These are phyloP conservation scores for Ophiostoma sp. DNA, from an alignment of 2,329 filamentous ascomycete species.

Conservation along the genomic window DNA sequence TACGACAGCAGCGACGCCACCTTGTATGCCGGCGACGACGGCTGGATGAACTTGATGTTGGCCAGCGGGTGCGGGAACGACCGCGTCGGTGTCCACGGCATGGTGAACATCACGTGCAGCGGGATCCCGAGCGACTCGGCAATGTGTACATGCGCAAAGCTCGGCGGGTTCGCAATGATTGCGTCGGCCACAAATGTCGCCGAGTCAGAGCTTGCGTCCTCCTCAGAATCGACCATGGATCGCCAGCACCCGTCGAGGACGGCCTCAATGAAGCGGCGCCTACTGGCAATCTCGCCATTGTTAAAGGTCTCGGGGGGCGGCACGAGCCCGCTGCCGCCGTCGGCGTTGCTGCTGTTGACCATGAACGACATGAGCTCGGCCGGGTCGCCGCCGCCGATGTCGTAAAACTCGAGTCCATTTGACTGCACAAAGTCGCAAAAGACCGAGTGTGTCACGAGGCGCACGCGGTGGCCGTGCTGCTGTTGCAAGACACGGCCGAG, in stretches of 20 bases:
- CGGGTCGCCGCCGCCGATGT: conserved; percentile 65
- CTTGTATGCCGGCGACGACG: background rate
- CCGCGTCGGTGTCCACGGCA: conserved; percentile 49
- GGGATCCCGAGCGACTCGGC: conserved; percentile 61
- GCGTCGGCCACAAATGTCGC: conserved; percentile 57
- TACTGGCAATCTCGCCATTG: conserved; percentile 69
- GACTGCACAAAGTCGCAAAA: conserved; percentile 65
- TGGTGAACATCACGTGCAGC: conserved; percentile 69
- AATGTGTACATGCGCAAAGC: conserved; percentile 60
- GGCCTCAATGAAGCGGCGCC: conserved; percentile 67
- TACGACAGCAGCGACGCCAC: conserved; percentile 48
- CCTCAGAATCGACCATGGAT: conserved; percentile 38
- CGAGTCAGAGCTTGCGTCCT: background rate
- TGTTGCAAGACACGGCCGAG: conserved; percentile 60
- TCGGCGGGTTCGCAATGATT: conserved; percentile 61
- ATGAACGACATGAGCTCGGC: conserved; percentile 79
- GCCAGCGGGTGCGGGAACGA: conserved; percentile 72
- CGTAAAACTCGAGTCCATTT: conserved; percentile 66
- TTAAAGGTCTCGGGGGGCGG: conserved; percentile 71
- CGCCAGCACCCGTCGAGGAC: conserved; percentile 84
- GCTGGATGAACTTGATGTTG: conserved; percentile 48
- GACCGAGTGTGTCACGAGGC: conserved; percentile 65
- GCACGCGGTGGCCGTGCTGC: conserved; percentile 63
- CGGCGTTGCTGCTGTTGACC: conserved; percentile 56
- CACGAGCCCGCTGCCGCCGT: conserved; percentile 58